Evolutionary conservation across 306 rosid genomes (phyloP).

Genomic region (Cucurbita pepo): DNA sequence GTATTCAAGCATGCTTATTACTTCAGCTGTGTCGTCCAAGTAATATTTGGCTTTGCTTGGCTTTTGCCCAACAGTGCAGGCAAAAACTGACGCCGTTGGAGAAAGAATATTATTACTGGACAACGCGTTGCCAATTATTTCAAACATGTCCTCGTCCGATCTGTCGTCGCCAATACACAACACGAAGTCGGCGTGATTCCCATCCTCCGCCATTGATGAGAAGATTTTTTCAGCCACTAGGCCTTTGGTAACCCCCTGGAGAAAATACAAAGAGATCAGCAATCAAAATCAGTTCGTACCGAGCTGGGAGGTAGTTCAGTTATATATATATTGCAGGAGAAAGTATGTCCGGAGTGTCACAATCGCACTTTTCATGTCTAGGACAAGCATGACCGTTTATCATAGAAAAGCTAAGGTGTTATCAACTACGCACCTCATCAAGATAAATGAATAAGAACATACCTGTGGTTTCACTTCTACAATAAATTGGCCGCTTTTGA

Average conservation of each 20-base stretch:
- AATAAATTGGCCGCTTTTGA: slow-evolving; percentile 62
- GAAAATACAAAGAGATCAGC: background rate
- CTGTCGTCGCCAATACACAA: slow-evolving; percentile 77
- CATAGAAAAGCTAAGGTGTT: background rate
- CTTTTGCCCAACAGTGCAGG: slow-evolving; percentile 75
- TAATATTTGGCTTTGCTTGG: slow-evolving; percentile 76
- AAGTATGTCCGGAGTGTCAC: background rate
- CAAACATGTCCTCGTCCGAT: slow-evolving; percentile 95
- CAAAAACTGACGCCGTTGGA: slow-evolving; percentile 36
- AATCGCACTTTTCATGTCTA: too few species aligned
- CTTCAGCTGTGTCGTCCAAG: slow-evolving; percentile 49
- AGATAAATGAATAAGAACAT: background rate
- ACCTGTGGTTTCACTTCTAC: slow-evolving; percentile 85
- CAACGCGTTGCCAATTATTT: slow-evolving; percentile 31
- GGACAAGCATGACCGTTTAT: background rate
- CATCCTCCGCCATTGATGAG: slow-evolving; percentile 41
- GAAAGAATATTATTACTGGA: slow-evolving; percentile 40
- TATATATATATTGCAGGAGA: background rate
- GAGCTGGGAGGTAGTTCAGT: background rate
- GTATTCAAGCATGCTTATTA: slow-evolving; percentile 47
- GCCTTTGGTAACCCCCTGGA: slow-evolving; percentile 75
- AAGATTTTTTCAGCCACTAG: slow-evolving; percentile 54
- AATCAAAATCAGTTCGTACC: background rate
- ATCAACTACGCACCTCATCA: background rate
- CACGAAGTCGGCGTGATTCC: slow-evolving; percentile 61